Base-by-base conservation (phyloP, 306 rosid species). In the Vigna angularis region DNA sequence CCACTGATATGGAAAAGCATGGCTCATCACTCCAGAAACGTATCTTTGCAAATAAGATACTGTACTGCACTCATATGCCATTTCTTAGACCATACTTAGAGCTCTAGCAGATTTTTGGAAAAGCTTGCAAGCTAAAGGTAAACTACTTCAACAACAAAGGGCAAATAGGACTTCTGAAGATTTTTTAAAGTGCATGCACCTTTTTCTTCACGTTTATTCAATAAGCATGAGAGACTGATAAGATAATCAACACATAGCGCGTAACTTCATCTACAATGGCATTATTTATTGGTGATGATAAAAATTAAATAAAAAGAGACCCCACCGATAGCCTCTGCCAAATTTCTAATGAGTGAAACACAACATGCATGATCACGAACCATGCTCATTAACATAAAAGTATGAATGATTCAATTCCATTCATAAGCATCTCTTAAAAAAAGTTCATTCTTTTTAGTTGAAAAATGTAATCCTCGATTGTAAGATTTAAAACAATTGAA, bases 1-100 rank as follows among this genome's bases (percentile, higher is more conserved):
- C 76, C 58, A 76, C 10, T 72, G 80, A 70, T 67, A 71, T 82
- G 76, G 73, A 79, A 62, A 77, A 82, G 77, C n/a, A 52, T 59
- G 80, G 50, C 67, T 63, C 69, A 72, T 63, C 69, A 72, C 67
- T 61, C 38, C 2, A n/a, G 4, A 79, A 42, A 64, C 47, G 58
- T 40, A 78, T 73, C 83, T 79, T 78, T 40, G 56, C 56, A 57
- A 48, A 83, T 78, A 83, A 77, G 79, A 58, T 72, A 58, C 9
- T 47, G 48, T 47, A n/a, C 49, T 66, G 52, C 52, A 50, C 22
- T 48, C 72, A 34, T 38, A 48, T 50, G 40, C 24, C 81, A 75
- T 70, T 69, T 11, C 53, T 72, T 61, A 28, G 65, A 66, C 34
- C 67, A 22, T 26, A 28, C 17, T 79, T 79, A 68, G 75, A 66